phyloP scores from a whole-genome alignment of 495 filamentous ascomycete genomes.

The Hyphodiscus hymeniophilus region DNA sequence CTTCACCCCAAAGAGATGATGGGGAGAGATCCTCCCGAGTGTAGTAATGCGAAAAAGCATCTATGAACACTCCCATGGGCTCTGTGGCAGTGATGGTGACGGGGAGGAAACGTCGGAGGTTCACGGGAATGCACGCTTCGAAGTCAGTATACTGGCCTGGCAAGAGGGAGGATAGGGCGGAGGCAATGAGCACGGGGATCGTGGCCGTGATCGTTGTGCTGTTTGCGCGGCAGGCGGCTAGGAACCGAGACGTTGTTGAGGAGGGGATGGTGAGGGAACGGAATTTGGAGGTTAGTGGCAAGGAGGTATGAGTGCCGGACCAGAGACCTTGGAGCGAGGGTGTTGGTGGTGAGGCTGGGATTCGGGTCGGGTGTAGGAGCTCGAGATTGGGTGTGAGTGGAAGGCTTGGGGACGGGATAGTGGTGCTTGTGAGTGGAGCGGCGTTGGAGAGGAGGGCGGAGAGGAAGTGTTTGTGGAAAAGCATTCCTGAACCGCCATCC shows the following conservation, averaged over 20 bases:
- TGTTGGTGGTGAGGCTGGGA: not conserved
- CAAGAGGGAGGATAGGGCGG: conserved; percentile 1
- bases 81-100: not conserved
- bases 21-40: not conserved
- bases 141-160: conserved; percentile 1
- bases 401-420: not conserved
- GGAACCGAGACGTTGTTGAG: not conserved
- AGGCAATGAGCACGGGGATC: conserved; percentile 7
- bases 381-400: conserved; percentile 11
- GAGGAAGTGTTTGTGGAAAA: conserved; percentile 17
- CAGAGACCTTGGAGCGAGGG: not conserved
- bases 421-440: not conserved
- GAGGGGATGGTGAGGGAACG: conserved; percentile 6
- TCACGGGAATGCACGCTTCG: conserved; percentile 11
- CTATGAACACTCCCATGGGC: conserved; percentile 10
- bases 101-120: conserved; percentile 11
- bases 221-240: conserved; percentile 1
- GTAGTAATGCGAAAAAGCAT: conserved; percentile 5
- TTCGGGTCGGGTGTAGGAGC: not conserved
- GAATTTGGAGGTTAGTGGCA: not conserved
- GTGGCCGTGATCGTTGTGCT: conserved; percentile 7
- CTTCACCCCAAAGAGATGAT: conserved; percentile 5
- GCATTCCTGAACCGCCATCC: conserved; percentile 14
- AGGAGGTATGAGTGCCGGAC: not conserved
- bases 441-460: not conserved